Base-by-base conservation (phyloP, 164 flowering plant genomes). In the Vitis rotundifolia region DNA sequence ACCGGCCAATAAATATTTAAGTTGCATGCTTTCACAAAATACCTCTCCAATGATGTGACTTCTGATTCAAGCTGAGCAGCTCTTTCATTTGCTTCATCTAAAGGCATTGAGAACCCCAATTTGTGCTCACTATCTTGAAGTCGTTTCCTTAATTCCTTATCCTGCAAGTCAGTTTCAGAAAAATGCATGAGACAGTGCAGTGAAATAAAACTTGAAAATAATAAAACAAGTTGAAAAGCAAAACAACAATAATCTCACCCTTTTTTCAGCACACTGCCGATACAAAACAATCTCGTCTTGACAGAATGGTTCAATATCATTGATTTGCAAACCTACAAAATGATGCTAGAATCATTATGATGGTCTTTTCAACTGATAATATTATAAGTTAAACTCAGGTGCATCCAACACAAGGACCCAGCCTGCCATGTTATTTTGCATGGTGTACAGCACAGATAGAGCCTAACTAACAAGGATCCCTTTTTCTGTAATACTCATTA, bases 251-350 rank as follows among this genome's bases (percentile, higher is more conserved):
- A 7, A 76, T 76, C 89, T 80, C 61, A 93, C 99, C 87, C 99
- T 83, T 72, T 69, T 91, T 75, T 91, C 98, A 51, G 89, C 90
- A 81, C 99, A 95, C 47, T 91, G 82, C 62, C 84, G 77, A 66
- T 93, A 95, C 63, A 95, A 44, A 62, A 78, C 93, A 85, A 95
- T 84, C 87, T 93, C 99, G 66, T 91, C 98, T 79, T 95, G 99
- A 76, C 98, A 93, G 71, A 95, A 95, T 47, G 97, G 99, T 78
- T 95, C 99, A 55, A 89, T 87, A 55, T 93, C 94, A 77, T 93
- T 89, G 76, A 95, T 77, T 77, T 93, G 98, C 85, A 95, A 73
- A 67, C 99, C 99, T 95, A 61, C 15, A 77, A 49, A 13, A 80
- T 29, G 55, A 22, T 22, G 26, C 26, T 22, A 22, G 26, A 22